Evolutionary conservation across 345 rosid species (phyloP).

Genomic region (Citrus australasica): DNA sequence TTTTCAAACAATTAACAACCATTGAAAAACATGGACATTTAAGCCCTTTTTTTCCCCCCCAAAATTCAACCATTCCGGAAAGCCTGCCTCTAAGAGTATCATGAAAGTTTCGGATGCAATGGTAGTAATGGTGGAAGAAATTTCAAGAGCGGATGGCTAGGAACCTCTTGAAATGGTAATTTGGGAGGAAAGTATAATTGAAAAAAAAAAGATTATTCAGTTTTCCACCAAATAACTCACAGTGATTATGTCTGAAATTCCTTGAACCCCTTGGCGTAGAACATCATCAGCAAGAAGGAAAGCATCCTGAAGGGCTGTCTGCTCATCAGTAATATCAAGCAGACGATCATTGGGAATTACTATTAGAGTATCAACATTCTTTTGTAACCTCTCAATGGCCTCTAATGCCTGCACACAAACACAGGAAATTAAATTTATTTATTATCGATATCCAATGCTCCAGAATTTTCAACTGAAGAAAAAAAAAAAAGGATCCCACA

Average conservation of each 20-base stretch:
- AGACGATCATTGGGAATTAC: slow-evolving; percentile 97
- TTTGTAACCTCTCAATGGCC: slow-evolving; percentile 91
- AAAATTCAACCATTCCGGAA: background rate
- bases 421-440: background rate
- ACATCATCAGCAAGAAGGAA: slow-evolving; percentile 99
- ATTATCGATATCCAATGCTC: background rate
- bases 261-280: slow-evolving; percentile 98
- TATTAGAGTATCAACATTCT: slow-evolving; percentile 93
- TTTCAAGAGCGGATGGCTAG: background rate
- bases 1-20: background rate
- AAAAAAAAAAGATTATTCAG: background rate
- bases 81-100: background rate
- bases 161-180: background rate
- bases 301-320: slow-evolving; percentile 95
- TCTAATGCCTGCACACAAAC: slow-evolving; percentile 74
- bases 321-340: slow-evolving; percentile 97
- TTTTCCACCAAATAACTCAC: slow-evolving; percentile 36
- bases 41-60: background rate
- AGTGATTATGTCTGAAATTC: slow-evolving; percentile 94
- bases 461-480: background rate
- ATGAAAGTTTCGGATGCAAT: background rate
- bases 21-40: background rate
- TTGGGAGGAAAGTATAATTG: background rate
- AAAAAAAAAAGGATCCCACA: background rate
- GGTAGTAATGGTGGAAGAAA: background rate